Base-by-base conservation (phyloP, 176 grass and related monocot genomes). In the Carex littledalei region DNA sequence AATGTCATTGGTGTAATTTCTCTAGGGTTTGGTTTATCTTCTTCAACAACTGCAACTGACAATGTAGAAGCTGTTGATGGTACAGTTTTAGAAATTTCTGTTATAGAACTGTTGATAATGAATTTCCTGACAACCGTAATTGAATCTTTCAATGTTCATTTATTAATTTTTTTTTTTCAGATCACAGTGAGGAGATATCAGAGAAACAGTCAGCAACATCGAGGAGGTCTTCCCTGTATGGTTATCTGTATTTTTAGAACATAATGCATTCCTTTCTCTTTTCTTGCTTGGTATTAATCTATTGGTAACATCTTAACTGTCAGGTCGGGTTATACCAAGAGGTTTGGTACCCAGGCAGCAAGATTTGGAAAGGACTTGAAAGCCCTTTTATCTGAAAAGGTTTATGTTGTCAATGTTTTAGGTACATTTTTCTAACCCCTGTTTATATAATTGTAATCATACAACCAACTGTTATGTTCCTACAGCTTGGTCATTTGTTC, bases 341-440 rank as follows among this genome's bases (percentile, higher is more conserved):
- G 79, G 54, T 53, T 94, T 81, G 32, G 91, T 65, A 64, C 69
- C 58, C 93, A 99, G 89, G 86, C 93, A 14, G 41, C 31, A 63
- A 83, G 66, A 35, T 94, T 99, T 84, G 86, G 91, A 80, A 82
- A 88, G 86, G 96, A 99, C 89, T 85, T 95, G 87, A 94, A 99
- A 91, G 83, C 85, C 49, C 90, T 99, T 80, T 86, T 99, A 41
- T 70, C 83, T 72, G 96, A 99, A 54, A 89, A 86, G 83, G 90
- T 92, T 67, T 99, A 82, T 88, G 87, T 99, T 43, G 57, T 94
- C 32, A 91, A 91, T 87, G 96, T 99, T 41, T 78, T 91, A 92
- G 96, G 96, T 95, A 59, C 81, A 80, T 63, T 52, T 63, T 37
- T 63, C 31, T 62, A 10, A 53, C 1, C 66, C 63, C 1, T 56